These are phyloP conservation scores for Keithomyces neogunnii DNA, from an alignment of 2,329 filamentous ascomycete genomes.

Conservation along the genomic window DNA sequence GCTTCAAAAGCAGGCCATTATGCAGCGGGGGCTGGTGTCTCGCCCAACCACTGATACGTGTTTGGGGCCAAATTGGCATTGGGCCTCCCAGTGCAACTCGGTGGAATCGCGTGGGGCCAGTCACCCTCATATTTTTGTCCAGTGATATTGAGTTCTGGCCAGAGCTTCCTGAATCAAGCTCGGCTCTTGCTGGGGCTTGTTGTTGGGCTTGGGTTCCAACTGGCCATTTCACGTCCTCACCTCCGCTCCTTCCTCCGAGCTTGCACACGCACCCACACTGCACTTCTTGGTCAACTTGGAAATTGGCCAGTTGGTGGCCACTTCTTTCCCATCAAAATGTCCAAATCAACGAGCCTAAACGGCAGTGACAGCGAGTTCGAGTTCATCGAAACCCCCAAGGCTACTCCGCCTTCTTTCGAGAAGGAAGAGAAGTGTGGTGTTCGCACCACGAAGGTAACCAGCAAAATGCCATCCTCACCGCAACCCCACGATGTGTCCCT, in stretches of 20 bases:
- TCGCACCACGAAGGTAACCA: constrained; percentile 32
- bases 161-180: too few relatives aligned
- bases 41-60: too few relatives aligned
- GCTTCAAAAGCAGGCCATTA: too few relatives aligned
- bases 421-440: constrained; percentile 52
- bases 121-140: too few relatives aligned
- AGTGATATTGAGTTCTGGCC: too few relatives aligned
- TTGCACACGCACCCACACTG: neutral
- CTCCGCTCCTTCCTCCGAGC: neutral
- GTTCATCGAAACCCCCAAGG: constrained; percentile 33
- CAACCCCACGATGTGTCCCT: neutral
- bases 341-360: constrained; percentile 22
- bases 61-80: too few relatives aligned
- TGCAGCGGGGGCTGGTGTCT: too few relatives aligned
- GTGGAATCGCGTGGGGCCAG: too few relatives aligned
- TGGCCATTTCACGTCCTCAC: too few relatives aligned
- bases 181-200: too few relatives aligned
- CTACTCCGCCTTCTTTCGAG: constrained; percentile 51
- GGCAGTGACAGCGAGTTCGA: constrained; percentile 29
- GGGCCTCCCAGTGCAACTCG: too few relatives aligned
- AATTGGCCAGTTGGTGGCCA: constrained; percentile 15
- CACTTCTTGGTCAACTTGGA: constrained; percentile 11
- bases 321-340: constrained; percentile 22
- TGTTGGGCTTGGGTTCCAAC: too few relatives aligned
- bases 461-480: neutral